Evolutionary conservation across 2,329 filamentous ascomycete species (phyloP).

Genomic region (Sporothrix luriei): DNA sequence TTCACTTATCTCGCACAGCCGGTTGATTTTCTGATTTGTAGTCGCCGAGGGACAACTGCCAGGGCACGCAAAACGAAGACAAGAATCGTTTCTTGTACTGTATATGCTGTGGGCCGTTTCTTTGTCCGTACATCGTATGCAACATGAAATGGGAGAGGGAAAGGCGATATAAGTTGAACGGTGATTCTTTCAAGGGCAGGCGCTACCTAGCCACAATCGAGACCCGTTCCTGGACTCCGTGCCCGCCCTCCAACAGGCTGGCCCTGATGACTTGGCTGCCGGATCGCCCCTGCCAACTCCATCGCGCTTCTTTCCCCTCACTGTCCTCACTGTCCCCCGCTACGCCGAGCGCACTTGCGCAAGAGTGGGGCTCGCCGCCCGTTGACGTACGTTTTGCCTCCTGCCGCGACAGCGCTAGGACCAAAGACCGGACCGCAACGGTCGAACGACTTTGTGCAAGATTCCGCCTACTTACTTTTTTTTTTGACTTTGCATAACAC

Average conservation of each 20-base stretch:
- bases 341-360: not conserved
- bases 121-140: not conserved
- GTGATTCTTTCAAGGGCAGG: not conserved
- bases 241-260: not conserved
- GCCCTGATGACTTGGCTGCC: not conserved
- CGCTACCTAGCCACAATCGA: not conserved
- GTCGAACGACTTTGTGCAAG: not conserved
- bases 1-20: too few species aligned
- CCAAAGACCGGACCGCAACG: conserved; percentile 10
- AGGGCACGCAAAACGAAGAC: not conserved
- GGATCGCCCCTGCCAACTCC: not conserved
- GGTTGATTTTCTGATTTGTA: conserved; percentile 11
- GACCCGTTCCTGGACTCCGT: not conserved
- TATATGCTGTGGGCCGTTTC: not conserved
- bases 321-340: conserved; percentile 14
- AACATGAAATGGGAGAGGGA: not conserved
- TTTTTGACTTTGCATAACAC: not conserved
- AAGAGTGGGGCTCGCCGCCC: conserved; percentile 16
- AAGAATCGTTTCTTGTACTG: not conserved
- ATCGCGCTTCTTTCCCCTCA: not conserved
- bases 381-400: conserved; percentile 9
- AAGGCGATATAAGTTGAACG: too few species aligned
- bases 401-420: not conserved
- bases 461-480: not conserved
- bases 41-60: conserved; percentile 6